Evolutionary conservation across 345 rosid species (phyloP), one percentile per base, ranked within the genome.

Genomic region (Crucihimalaya himalaica): DNA sequence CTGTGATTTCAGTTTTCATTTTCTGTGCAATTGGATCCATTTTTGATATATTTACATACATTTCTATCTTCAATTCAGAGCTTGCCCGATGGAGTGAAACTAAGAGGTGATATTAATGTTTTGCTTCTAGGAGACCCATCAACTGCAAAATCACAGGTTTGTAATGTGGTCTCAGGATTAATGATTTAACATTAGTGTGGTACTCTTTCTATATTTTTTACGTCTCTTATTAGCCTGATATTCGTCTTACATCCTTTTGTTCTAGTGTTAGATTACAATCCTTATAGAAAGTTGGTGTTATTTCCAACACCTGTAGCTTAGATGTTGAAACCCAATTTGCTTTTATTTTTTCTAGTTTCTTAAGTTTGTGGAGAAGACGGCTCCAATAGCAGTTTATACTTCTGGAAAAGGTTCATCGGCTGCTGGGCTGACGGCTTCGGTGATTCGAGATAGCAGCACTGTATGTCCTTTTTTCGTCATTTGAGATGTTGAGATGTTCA

Each of bases 381-480:
- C 99, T 68, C 99, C 99, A 11, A 83, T 92, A 52, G 97, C 97
- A 63, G 97, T 95, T 68, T 95, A 92, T 76, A 95, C 99, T 48
- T 95, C 99, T 48, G 97, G 97, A 67, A 95, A 95, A 62, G 97
- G 97, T 68, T 95, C 99, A 58, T 95, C 99, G 6, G 97, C 97
- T 73, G 97, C 99, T 72, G 97, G 99, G 76, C 96, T 95, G 53
- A 95, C 99, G 20, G 97, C 97, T 68, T 95, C 97, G 63, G 99
- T 95, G 64, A 88, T 95, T 78, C 83, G 86, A 42, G 99, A 95
- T 85, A 81, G 78, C 67, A 86, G 93, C 82, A 59, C 97, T 47
- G 99, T 95, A 79, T 71, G 91, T 81, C 80, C 62, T 72, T 42
- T 70, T 1, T 46, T n/a, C 0, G 46, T n/a, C n/a, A n/a, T n/a